Evolutionary conservation across 1,139 yeast species (phyloP).

Genomic region (Nakaseomyces kungkrabaensis): DNA sequence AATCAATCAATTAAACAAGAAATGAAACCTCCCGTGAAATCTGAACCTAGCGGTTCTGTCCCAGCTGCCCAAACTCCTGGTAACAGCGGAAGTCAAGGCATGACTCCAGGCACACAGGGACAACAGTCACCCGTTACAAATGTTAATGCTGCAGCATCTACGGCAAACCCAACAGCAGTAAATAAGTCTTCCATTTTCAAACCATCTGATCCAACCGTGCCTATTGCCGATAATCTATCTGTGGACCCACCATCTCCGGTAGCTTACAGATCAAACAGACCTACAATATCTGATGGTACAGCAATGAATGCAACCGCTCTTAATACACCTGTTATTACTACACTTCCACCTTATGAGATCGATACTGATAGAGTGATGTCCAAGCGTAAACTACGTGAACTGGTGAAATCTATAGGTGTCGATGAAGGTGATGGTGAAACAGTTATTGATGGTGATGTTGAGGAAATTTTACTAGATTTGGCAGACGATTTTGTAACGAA

Average conservation of each 20-base stretch:
- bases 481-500: constrained; percentile 93
- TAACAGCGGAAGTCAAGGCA: constrained; percentile 8
- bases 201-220: constrained; percentile 60
- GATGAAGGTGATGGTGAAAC: constrained; percentile 87
- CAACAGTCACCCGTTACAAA: constrained; percentile 30
- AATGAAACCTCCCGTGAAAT: neutral
- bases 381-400: constrained; percentile 77
- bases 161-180: constrained; percentile 20
- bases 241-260: constrained; percentile 58
- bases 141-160: constrained; percentile 36
- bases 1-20: constrained; percentile 10
- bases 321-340: constrained; percentile 67
- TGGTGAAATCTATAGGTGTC: constrained; percentile 71
- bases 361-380: constrained; percentile 79
- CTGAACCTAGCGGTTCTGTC: constrained; percentile 2
- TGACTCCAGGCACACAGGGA: constrained; percentile 12
- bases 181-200: constrained; percentile 42
- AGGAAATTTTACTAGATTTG: constrained; percentile 75
- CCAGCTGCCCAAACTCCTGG: constrained; percentile 13
- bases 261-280: constrained; percentile 54
- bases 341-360: constrained; percentile 73
- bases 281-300: constrained; percentile 79
- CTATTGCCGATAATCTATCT: constrained; percentile 59
- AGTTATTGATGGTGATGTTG: constrained; percentile 92
- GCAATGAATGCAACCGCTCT: constrained; percentile 57